Conservation (phyloP, 805 yeast genomes). For the Cyberlindnera nakhonratchasimensis region DNA sequence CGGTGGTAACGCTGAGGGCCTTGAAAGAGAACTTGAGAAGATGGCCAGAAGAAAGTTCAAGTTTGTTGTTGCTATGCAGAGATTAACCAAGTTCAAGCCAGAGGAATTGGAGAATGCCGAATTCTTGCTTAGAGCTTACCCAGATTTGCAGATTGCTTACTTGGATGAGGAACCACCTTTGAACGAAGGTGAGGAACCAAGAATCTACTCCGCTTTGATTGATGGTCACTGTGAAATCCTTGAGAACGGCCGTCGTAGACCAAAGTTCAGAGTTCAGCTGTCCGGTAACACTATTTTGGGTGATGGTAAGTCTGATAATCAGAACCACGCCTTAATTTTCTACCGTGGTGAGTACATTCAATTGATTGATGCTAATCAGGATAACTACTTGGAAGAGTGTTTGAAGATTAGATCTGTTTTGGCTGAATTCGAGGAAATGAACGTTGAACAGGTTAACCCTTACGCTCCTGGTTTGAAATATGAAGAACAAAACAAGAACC, state of each 20-base stretch:
- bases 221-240: conserved; percentile 77
- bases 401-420: conserved; percentile 68
- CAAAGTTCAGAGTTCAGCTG: conserved; percentile 69
- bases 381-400: conserved; percentile 82
- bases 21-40: conserved; percentile 88
- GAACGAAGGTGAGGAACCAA: conserved; percentile 64
- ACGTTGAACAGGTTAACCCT: conserved; percentile 75
- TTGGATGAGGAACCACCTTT: conserved; percentile 88
- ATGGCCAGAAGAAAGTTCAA: conserved; percentile 84
- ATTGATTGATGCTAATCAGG: conserved; percentile 84
- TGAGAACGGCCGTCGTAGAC: conserved; percentile 72
- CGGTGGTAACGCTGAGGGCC: conserved; percentile 97
- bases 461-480: conserved; percentile 67
- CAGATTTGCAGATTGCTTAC: conserved; percentile 86
- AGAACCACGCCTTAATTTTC: conserved; percentile 75
- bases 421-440: conserved; percentile 79
- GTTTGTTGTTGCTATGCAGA: conserved; percentile 82
- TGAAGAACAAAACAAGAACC: conserved; percentile 45
- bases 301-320: conserved; percentile 88
- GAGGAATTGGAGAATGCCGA: conserved; percentile 81
- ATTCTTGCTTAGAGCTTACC: conserved; percentile 76
- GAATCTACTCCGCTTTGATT: conserved; percentile 71
- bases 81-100: conserved; percentile 64
- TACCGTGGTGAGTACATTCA: conserved; percentile 84
- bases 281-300: conserved; percentile 86